Conservation (phyloP, 192 early-diverging fungal species). For the Obelidium mucronatum region DNA sequence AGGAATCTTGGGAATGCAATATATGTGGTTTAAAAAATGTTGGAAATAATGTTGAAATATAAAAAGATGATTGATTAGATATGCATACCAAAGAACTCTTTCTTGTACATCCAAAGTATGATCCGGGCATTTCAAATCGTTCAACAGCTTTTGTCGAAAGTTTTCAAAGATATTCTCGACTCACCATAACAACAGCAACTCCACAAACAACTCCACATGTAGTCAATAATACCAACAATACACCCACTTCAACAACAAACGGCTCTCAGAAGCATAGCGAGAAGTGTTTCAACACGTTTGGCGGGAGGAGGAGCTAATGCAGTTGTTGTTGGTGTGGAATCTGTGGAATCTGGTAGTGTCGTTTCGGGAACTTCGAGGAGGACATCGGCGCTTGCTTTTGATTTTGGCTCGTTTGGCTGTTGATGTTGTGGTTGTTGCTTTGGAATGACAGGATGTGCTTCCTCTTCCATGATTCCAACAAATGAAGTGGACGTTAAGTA, state of each 20-base stretch:
- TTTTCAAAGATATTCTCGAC: slow-evolving; percentile 82
- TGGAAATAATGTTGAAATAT: slow-evolving; percentile 20
- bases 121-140: slow-evolving; percentile 78
- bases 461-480: not conserved
- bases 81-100: slow-evolving; percentile 80
- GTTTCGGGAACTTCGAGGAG: not conserved
- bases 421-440: not conserved
- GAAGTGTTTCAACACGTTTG: too few relatives aligned
- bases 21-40: not conserved
- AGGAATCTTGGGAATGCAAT: slow-evolving; percentile 61
- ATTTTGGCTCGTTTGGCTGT: not conserved
- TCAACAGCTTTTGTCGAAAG: slow-evolving; percentile 76
- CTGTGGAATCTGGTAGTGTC: too few relatives aligned
- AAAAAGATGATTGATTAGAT: too few relatives aligned
- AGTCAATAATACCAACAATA: not conserved
- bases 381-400: slow-evolving; percentile 9
- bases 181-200: slow-evolving; percentile 80
- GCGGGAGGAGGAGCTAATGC: not conserved
- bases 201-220: slow-evolving; percentile 18
- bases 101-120: slow-evolving; percentile 88
- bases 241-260: too few relatives aligned
- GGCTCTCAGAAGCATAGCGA: too few relatives aligned
- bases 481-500: slow-evolving; percentile 73
- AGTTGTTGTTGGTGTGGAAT: not conserved
- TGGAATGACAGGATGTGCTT: not conserved